Evolutionary conservation across 371 early-diverging fungal species (phyloP).

Genomic region (Saksenaea vasiformis): DNA sequence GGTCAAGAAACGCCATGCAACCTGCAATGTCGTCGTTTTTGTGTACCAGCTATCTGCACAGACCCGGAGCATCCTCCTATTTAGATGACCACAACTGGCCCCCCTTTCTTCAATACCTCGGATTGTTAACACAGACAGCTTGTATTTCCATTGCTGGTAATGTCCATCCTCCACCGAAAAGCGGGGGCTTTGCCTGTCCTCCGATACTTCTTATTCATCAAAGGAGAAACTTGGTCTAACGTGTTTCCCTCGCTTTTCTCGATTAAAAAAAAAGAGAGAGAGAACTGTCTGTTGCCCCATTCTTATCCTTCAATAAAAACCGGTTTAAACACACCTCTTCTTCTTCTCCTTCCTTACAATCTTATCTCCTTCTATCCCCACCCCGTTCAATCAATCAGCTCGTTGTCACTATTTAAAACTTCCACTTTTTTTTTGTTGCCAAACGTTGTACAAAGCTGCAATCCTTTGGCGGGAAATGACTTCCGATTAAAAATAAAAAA

Average conservation of each 20-base stretch:
- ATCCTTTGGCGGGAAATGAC: not conserved
- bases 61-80: constrained; percentile 22
- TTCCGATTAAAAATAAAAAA: not conserved
- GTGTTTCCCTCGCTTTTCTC: not conserved
- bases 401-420: not conserved
- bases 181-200: not conserved
- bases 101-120: not conserved
- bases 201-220: too few species aligned
- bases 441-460: not conserved
- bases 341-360: not conserved
- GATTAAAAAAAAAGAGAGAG: too few species aligned
- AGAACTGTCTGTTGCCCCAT: not conserved
- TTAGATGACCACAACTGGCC: constrained; percentile 3
- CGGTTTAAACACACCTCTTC: not conserved
- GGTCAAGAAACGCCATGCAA: constrained; percentile 23
- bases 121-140: not conserved
- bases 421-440: not conserved
- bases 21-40: constrained; percentile 25
- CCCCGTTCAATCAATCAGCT: not conserved
- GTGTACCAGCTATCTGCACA: constrained; percentile 27
- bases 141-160: not conserved
- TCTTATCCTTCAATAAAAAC: not conserved
- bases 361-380: not conserved
- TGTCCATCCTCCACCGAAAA: not conserved
- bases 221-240: too few species aligned